Evolutionary conservation across 176 grass and related monocot genomes (phyloP).

Genomic region (Oropetium thomaeum): DNA sequence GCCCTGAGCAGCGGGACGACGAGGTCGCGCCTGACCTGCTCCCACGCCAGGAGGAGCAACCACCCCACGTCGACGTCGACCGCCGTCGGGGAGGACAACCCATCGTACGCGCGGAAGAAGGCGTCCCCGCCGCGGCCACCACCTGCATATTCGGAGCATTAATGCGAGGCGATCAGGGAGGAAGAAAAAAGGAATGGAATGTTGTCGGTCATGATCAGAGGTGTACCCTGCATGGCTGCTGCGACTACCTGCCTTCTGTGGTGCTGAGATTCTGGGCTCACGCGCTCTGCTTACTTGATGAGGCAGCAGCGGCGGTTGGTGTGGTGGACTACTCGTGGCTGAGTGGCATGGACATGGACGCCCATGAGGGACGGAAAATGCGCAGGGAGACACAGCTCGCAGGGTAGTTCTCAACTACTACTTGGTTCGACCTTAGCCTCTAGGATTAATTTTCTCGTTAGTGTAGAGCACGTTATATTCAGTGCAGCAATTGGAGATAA

Average conservation of each 20-base stretch:
- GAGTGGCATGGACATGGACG: neutral
- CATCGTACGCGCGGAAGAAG: neutral
- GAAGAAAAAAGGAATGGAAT: neutral
- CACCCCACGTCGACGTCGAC: slow-evolving; percentile 12
- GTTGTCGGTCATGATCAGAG: neutral
- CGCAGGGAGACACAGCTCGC: neutral
- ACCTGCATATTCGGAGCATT: slow-evolving; percentile 8
- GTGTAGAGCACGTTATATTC: neutral
- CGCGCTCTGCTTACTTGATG: neutral
- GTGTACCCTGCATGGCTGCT: slow-evolving; percentile 53
- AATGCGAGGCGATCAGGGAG: neutral
- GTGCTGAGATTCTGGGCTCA: neutral
- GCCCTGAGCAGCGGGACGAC: slow-evolving; percentile 43
- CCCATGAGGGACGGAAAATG: neutral
- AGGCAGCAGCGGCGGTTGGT: neutral
- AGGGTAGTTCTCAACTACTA: too few species aligned
- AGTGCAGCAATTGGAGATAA: neutral
- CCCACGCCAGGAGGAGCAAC: slow-evolving; percentile 37
- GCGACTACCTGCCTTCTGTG: neutral
- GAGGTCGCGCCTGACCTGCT: slow-evolving; percentile 19
- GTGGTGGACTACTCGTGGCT: neutral
- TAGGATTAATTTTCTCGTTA: neutral
- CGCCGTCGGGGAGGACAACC: neutral
- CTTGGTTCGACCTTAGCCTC: too few species aligned
- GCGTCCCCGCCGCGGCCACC: neutral